Base-by-base conservation (phyloP, 305 asterid genomes). In the Fraxinus latifolia region DNA sequence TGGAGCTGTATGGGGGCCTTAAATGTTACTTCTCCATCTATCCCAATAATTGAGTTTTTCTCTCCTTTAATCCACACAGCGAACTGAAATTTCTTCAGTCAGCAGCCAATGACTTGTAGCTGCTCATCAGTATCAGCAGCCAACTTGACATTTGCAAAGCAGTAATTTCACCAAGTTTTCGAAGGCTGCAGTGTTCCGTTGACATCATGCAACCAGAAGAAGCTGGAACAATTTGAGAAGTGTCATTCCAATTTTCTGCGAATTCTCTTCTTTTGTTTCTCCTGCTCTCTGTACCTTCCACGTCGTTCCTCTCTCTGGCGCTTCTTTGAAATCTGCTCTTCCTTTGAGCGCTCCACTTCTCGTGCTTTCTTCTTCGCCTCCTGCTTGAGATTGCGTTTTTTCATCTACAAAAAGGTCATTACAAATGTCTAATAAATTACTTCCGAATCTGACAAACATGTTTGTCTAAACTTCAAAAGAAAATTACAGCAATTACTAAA, bases 241-340 rank as follows among this genome's bases (percentile, higher is more conserved):
- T 88, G 85, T 65, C 82, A 83, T 7, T 80, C 86, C 37, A 82
- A 76, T 9, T 84, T 87, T 83, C 92, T 86, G 76, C 94, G 93
- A 65, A 72, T 80, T 90, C 89, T 95, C 95, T 94, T 95, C 86
- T 90, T 92, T 68, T 79, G 65, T 82, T 94, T 96, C 27, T 96
- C 98, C 89, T 93, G 85, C 80, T 79, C 90, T 23, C 91, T 88
- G 84, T 94, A 96, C 82, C 94, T 92, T 31, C 85, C 98, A 67
- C 92, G 88, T 25, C 97, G 84, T 86, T 96, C 99, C 88, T 96
- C 99, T 70, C 99, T 92, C 85, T 79, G 90, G 75, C 99, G 92
- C 91, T 92, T 96, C 76, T 90, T 96, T 0, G 93, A 89, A 73
- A 96, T 39, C 81, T 58, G 90, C 84, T 96, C 97, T 90, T 90